Evolutionary conservation across 1,284 basidiomycete genomes (phyloP).

Genomic region (Trichosporon faecale): DNA sequence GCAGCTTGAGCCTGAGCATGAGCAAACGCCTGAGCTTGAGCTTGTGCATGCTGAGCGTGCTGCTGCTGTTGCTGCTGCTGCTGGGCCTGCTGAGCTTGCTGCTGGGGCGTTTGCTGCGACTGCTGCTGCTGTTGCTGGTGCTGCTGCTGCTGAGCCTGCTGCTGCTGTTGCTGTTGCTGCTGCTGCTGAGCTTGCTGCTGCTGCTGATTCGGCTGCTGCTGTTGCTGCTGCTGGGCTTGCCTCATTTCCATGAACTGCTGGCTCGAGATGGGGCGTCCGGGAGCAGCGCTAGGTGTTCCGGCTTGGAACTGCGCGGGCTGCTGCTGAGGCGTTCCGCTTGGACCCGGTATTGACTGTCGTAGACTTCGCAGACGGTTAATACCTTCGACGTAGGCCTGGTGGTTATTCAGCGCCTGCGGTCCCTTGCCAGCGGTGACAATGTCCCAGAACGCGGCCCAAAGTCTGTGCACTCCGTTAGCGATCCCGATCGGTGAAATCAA

Average conservation of each 20-base stretch:
- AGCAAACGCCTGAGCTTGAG: constrained; percentile 4
- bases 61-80: constrained; percentile 24
- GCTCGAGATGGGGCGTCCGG: constrained; percentile 26
- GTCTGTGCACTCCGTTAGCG: constrained; percentile 31
- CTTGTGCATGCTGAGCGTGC: constrained; percentile 15
- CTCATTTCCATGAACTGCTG: constrained; percentile 32
- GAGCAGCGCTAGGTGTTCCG: background rate
- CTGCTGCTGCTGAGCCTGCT: constrained; percentile 23
- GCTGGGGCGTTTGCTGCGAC: constrained; percentile 1
- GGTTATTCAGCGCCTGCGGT: constrained; percentile 43
- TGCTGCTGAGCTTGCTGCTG: constrained; percentile 21
- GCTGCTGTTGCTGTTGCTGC: constrained; percentile 22
- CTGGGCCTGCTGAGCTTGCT: constrained; percentile 23
- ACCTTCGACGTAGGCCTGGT: constrained; percentile 48
- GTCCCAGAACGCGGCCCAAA: constrained; percentile 54
- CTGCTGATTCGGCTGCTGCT: constrained; percentile 23
- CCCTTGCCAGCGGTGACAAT: constrained; percentile 50
- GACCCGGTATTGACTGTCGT: constrained; percentile 14
- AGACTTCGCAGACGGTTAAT: constrained; percentile 37
- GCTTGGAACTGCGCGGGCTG: constrained; percentile 23
- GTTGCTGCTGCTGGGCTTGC: constrained; percentile 24
- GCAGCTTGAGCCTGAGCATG: background rate
- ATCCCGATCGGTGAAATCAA: background rate
- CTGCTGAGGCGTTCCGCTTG: constrained; percentile 16
- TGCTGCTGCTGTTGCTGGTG: constrained; percentile 4